These are phyloP conservation scores for Leccinum subgranulosum DNA, from an alignment of 768 basidiomycete genomes.

Conservation along the genomic window DNA sequence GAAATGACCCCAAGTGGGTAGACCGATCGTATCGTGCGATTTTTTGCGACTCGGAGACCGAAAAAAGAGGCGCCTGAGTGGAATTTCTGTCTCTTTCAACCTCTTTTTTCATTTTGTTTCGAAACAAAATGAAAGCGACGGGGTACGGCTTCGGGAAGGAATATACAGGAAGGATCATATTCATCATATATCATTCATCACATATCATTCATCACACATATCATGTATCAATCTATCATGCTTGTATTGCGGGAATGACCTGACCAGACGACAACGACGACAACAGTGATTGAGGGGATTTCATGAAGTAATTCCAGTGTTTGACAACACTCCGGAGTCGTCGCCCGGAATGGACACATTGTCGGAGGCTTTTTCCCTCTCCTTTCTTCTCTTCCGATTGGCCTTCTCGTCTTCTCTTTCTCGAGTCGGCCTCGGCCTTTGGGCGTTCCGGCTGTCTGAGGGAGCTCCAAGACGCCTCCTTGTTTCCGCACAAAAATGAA, in stretches of 20 bases:
- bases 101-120: not conserved
- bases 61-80: not conserved
- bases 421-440: not conserved
- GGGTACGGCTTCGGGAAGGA: not conserved
- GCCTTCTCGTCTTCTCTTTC: not conserved
- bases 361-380: conserved; percentile 1
- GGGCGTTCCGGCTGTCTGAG: not conserved
- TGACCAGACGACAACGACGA: not conserved
- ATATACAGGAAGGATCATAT: not conserved
- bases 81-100: too few species aligned
- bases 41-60: not conserved
- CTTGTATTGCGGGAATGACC: not conserved
- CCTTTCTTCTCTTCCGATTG: not conserved
- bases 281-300: not conserved
- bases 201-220: not conserved
- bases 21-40: conserved; percentile 14
- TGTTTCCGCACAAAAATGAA: conserved; percentile 13
- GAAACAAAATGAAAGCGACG: not conserved
- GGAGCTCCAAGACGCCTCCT: not conserved
- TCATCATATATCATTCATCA: not conserved
- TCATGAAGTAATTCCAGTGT: not conserved
- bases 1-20: not conserved
- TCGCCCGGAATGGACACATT: conserved; percentile 9
- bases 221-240: not conserved
- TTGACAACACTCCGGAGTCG: not conserved